A percentile compares a stretch with the other conserved stretches of the same genome.
These are phyloP conservation scores for Penicillium sp. DNA, from an alignment of 2,329 filamentous ascomycete genomes.

Conservation along the genomic window DNA sequence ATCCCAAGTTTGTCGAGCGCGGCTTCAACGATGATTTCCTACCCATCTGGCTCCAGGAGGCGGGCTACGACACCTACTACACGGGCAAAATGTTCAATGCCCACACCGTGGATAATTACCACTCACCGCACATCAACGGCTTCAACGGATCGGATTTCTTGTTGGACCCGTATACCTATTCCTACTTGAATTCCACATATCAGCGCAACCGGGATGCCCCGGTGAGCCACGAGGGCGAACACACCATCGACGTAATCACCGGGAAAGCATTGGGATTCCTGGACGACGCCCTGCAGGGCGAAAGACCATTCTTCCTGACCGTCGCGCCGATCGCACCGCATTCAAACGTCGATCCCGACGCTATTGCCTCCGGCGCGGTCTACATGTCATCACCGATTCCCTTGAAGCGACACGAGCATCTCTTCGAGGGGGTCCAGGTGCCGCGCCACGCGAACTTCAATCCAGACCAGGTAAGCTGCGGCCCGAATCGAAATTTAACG, in stretches of 20 bases:
- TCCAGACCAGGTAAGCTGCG: slow-evolving; percentile 53
- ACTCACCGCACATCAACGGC: slow-evolving; percentile 39
- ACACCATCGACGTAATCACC: slow-evolving; percentile 62
- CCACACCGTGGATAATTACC: slow-evolving; percentile 53
- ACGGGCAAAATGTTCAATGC: slow-evolving; percentile 59
- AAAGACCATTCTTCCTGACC: slow-evolving; percentile 67
- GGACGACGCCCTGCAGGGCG: slow-evolving; percentile 57
- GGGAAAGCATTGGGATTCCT: slow-evolving; percentile 63
- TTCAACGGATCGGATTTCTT: slow-evolving; percentile 49
- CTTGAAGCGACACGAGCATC: slow-evolving; percentile 60
- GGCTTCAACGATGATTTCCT: slow-evolving; percentile 55
- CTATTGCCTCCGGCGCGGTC: slow-evolving; percentile 25
- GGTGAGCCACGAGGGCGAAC: slow-evolving; percentile 56
- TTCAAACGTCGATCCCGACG: slow-evolving; percentile 52
- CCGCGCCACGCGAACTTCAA: slow-evolving; percentile 69
- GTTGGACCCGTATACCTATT: slow-evolving; percentile 58
- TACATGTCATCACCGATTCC: slow-evolving; percentile 57
- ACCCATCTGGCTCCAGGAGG: slow-evolving; percentile 54
- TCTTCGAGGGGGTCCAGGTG: slow-evolving; percentile 62
- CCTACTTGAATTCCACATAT: slow-evolving; percentile 67
- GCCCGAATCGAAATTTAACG: background rate
- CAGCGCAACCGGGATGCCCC: slow-evolving; percentile 61
- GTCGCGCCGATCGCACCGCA: slow-evolving; percentile 70
- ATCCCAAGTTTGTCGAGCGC: slow-evolving; percentile 54
- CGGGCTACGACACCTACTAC: slow-evolving; percentile 57